Evolutionary conservation across 2,329 filamentous ascomycete genomes (phyloP), one percentile per base, ranked within the genome.

Genomic region (Sclerotinia nivalis): DNA sequence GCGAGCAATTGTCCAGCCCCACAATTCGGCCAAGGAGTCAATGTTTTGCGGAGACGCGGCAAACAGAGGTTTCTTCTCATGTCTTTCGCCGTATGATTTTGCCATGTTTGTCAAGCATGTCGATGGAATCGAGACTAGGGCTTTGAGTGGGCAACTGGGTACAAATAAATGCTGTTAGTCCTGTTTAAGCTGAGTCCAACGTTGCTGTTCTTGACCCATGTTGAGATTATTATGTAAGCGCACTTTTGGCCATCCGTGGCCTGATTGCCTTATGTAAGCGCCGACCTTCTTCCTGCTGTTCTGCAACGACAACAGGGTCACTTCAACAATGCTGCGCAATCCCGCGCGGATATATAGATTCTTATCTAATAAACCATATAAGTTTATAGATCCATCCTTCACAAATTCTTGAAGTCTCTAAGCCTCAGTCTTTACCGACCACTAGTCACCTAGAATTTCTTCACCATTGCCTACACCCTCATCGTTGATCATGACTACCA

Each of bases 21-120:
- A 40, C 45, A 50, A 50, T 10, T 20, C 47, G 61, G 61, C 22
- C 47, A 64, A 64, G 13, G 45, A 40, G 61, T 64, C 31, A 64
- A 7, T 3, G 22, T 40, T 31, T n/a, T 40, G 5, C 45, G n/a
- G 10, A 50, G 22, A 31, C 20, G 28, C 15, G 15, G 22, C n/a
- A 7, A 52, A 28, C 9, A 37, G 12, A 52, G 34, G 31, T 40
- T 28, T 22, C 61, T 20, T 40, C 31, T 37, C 15, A 40, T 64
- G 13, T 12, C 22, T 40, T 64, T 20, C 9, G 61, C 5, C 61
- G n/a, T 12, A 9, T 25, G 31, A 40, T n/a, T 18, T 4, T 49
- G 50, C 45, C 31, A 50, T 37, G 4, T 13, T 56, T n/a, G 31
- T 15, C 5, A 20, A 9, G 8, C n/a, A 22, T 45, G 25, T 9